Evolutionary conservation across 2,329 filamentous ascomycete species (phyloP), one percentile per base, ranked within the genome.

Genomic region (Ceratocystis cacaofunesta): DNA sequence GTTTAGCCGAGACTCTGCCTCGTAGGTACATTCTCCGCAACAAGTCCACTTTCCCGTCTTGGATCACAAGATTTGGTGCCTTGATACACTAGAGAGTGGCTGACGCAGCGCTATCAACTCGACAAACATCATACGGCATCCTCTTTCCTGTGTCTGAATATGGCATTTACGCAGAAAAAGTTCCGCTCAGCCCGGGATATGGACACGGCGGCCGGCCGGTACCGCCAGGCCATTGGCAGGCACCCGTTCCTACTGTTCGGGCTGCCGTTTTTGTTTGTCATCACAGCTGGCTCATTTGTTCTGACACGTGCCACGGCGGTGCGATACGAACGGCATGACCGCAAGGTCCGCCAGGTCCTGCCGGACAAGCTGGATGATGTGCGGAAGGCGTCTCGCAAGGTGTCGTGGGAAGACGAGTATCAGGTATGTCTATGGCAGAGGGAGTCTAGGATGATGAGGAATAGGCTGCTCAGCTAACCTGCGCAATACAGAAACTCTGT

Each of bases 221-320:
- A 99, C 78, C 89, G 94, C 66, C 78, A 82, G 41, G 75, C 83
- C 67, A 84, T 99, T 70, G 80, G 84, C 67, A 86, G 82, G 72
- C 90, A 89, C 71, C 95, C 94, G 0, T 99, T 99, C 75, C 78
- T 91, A 32, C 84, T 96, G 69, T 99, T 99, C 74, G 95, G 95
- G 1, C 81, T 99, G 3, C 95, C 94, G 0, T 99, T 99, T 75
- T 83, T 99, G 70, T 78, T 84, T 66, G 86, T 95, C 67, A 96
- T 99, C 72, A 84, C 99, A 30, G 90, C 87, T 1, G 92, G 91
- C 0, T 95, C 90, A 2, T 99, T 99, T 75, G 88, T 95, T 71
- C 82, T 99, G 61, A 97, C 94, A 0, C 94, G 92, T 1, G 94
- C 92, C 4, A 92, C 95, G 25, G 94, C 95, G 15, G 80, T 99